Evolutionary conservation across 139 green algal genomes (phyloP).

Genomic region (Spirogloea muscicola): DNA sequence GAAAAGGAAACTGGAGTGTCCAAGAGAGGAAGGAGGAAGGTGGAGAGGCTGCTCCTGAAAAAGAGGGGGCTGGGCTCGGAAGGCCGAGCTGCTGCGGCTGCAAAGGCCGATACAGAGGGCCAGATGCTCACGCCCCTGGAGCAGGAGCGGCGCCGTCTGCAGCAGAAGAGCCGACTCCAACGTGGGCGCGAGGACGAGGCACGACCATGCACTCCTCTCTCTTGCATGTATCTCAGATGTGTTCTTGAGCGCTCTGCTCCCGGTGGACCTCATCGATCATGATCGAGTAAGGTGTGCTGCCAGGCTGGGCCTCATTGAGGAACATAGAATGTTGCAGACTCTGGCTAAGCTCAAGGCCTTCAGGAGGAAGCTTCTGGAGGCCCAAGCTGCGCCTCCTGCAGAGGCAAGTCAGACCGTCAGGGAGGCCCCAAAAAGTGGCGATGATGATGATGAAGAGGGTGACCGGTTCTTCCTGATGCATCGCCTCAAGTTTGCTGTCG

Average conservation of each 20-base stretch:
- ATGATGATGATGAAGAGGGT: background rate
- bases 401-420: background rate
- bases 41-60: slow-evolving; percentile 1
- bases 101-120: background rate
- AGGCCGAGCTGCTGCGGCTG: background rate
- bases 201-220: background rate
- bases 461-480: background rate
- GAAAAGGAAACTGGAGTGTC: background rate
- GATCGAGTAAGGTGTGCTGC: too few relatives aligned
- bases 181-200: background rate
- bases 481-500: slow-evolving; percentile 5
- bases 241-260: too few relatives aligned
- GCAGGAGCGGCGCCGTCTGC: background rate
- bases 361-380: background rate
- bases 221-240: background rate
- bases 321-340: background rate
- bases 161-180: background rate
- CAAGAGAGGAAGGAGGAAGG: background rate
- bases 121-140: background rate
- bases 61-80: background rate
- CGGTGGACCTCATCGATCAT: too few relatives aligned
- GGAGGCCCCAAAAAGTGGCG: too few relatives aligned
- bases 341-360: background rate
- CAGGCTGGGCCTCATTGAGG: too few relatives aligned
- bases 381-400: background rate